Conservation (phyloP, 1,284 basidiomycete genomes). For the Wolfiporia cocos region DNA sequence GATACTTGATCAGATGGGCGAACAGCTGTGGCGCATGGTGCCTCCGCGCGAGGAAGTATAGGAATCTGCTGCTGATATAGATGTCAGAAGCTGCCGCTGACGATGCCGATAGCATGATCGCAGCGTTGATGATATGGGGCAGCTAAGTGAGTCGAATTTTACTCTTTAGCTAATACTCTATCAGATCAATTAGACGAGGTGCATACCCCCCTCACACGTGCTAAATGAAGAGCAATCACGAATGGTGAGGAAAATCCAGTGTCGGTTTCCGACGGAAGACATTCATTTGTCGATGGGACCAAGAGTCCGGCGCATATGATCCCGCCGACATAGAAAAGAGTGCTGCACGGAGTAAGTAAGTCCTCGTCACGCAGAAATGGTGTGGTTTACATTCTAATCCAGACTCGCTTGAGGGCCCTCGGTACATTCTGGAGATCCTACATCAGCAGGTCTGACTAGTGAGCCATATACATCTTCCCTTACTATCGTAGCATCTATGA, state of each 20-base stretch:
- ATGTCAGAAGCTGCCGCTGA: constrained; percentile 47
- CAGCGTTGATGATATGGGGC: constrained; percentile 39
- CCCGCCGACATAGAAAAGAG: constrained; percentile 23
- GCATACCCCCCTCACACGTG: constrained; percentile 33
- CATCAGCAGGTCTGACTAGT: not conserved
- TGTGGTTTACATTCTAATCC: constrained; percentile 42
- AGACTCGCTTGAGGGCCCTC: constrained; percentile 41
- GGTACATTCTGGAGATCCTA: constrained; percentile 30
- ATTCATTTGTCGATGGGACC: constrained; percentile 36
- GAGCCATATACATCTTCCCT: not conserved
- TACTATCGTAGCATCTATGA: constrained; percentile 26
- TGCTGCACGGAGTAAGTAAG: constrained; percentile 8
- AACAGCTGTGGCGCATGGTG: constrained; percentile 36
- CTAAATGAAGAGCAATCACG: constrained; percentile 38
- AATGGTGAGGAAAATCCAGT: constrained; percentile 40
- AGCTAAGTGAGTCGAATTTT: constrained; percentile 26
- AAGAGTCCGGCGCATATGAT: constrained; percentile 44
- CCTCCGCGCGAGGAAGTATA: constrained; percentile 41
- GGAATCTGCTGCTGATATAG: constrained; percentile 43
- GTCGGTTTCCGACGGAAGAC: constrained; percentile 28
- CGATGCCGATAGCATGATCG: constrained; percentile 42
- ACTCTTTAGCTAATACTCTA: not conserved
- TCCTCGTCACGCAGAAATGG: not conserved
- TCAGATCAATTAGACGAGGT: not conserved
- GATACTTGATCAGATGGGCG: constrained; percentile 18